Evolutionary conservation across 495 filamentous ascomycete species (phyloP), one percentile per base, ranked within the genome.

Genomic region (Astrocystis sublimbata): DNA sequence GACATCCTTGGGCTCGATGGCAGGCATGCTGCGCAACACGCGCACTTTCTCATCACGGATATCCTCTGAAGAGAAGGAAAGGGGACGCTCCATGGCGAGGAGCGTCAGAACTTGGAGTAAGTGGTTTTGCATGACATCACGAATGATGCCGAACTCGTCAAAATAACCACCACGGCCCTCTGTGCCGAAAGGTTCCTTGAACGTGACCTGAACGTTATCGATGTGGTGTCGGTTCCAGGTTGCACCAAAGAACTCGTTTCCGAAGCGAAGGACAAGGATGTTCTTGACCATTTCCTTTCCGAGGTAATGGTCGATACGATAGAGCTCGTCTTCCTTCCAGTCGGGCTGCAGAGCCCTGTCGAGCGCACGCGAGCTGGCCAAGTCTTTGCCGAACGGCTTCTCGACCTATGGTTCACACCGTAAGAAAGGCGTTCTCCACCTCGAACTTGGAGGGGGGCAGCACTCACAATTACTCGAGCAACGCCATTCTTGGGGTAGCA

Each of bases 221-320:
- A 99, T 99, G 82, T 99, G 94, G 75, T 97, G 93, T 60, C 94
- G 87, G 81, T 97, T 98, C 96, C 96, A 99, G 57, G 94, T 98
- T 49, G 96, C 96, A 58, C 93, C 92, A 68, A 99, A 96, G 84
- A 99, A 98, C 70, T 97, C 92, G 78, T 99, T 99, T 65, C 94
- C 96, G 75, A 99, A 99, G 66, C 96, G 86, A 63, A 99, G 86
- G 67, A 99, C 97, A 56, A 99, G 86, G 70, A 99, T 96, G 76
- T 99, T 99, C 86, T 99, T 99, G 58, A 99, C 96, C 96, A 99
- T 99, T 82, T 99, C 96, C 86, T 99, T 99, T 67, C 96, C 96
- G 41, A 99, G 85, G 75, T 99, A 99, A 80, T 99, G 96, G 75
- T 99, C 96, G 71, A 99, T 99, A 71, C 96, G 93, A 87, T 96